Percentiles rank a stretch among this genome's conserved stretches.
phyloP scores from a whole-genome alignment of 441 rosid genomes.

The Mallotus japonicus region DNA sequence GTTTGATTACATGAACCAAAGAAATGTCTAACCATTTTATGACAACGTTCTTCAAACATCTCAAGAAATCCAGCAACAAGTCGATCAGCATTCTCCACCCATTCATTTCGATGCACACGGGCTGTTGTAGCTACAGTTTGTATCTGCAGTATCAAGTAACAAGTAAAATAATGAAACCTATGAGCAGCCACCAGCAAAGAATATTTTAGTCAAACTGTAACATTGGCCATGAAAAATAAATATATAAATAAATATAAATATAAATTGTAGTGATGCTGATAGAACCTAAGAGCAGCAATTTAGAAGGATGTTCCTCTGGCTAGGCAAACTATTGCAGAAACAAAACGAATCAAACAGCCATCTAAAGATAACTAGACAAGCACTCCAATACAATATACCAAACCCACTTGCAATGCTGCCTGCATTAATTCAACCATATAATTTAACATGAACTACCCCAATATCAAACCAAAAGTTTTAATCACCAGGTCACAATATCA shows the following conservation, averaged over 20 bases:
- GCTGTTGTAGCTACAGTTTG: conserved; percentile 64
- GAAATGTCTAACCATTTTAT: conserved; percentile 60
- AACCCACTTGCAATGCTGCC: neutral
- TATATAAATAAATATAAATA: too few relatives aligned
- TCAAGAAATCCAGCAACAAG: conserved; percentile 88
- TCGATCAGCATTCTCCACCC: conserved; percentile 92
- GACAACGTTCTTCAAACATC: conserved; percentile 92
- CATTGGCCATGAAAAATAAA: too few relatives aligned
- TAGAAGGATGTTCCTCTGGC: too few relatives aligned
- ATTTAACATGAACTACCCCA: too few relatives aligned
- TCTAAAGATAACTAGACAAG: neutral
- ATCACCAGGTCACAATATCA: neutral
- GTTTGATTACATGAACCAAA: neutral
- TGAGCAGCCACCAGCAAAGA: neutral
- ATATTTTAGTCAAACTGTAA: too few relatives aligned
- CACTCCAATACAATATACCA: neutral
- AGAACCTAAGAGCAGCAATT: neutral
- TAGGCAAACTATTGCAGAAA: too few relatives aligned
- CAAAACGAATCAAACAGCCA: neutral
- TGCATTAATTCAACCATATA: neutral
- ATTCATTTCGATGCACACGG: conserved; percentile 55
- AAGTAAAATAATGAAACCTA: neutral
- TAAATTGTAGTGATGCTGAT: neutral
- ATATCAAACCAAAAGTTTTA: neutral
- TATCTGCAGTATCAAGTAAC: conserved; percentile 41